phyloP scores from a whole-genome alignment of 805 yeast genomes.

The Candida quercuum region DNA sequence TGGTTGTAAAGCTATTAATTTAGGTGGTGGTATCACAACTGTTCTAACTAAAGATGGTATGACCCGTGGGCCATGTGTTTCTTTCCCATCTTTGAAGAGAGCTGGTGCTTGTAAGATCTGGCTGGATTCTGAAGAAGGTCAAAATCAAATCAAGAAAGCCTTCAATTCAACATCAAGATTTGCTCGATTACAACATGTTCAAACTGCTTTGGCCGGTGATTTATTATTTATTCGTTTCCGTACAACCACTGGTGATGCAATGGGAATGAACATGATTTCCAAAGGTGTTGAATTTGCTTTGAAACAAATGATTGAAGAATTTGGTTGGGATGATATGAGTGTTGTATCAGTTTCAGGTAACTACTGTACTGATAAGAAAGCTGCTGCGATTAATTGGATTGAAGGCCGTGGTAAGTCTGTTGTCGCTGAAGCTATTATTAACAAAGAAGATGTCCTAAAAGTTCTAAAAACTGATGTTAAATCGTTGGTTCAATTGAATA shows the following conservation, averaged over 20 bases:
- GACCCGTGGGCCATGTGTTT: constrained; percentile 99
- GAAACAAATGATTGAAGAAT: constrained; percentile 76
- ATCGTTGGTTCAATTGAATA: constrained; percentile 85
- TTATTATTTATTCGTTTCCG: constrained; percentile 84
- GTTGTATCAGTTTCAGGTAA: constrained; percentile 93
- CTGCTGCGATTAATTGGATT: constrained; percentile 98
- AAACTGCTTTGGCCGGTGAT: constrained; percentile 93
- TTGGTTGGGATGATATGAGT: constrained; percentile 93
- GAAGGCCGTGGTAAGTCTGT: constrained; percentile 99
- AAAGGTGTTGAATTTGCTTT: constrained; percentile 93
- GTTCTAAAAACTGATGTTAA: constrained; percentile 91
- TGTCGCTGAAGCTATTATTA: constrained; percentile 92
- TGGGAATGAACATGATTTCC: constrained; percentile 99
- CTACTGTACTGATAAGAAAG: constrained; percentile 95
- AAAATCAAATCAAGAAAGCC: constrained; percentile 71
- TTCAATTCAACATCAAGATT: constrained; percentile 96
- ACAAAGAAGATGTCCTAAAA: constrained; percentile 69
- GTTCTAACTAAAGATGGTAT: constrained; percentile 94
- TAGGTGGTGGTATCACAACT: constrained; percentile 94
- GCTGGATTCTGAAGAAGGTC: constrained; percentile 96
- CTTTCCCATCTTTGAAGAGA: constrained; percentile 74
- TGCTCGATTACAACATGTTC: constrained; percentile 86
- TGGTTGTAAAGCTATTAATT: constrained; percentile 96
- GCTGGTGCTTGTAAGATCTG: constrained; percentile 94
- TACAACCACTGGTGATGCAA: constrained; percentile 99